Evolutionary conservation across 1,284 basidiomycete species (phyloP).

Genomic region (Ceratobasidium sp.): DNA sequence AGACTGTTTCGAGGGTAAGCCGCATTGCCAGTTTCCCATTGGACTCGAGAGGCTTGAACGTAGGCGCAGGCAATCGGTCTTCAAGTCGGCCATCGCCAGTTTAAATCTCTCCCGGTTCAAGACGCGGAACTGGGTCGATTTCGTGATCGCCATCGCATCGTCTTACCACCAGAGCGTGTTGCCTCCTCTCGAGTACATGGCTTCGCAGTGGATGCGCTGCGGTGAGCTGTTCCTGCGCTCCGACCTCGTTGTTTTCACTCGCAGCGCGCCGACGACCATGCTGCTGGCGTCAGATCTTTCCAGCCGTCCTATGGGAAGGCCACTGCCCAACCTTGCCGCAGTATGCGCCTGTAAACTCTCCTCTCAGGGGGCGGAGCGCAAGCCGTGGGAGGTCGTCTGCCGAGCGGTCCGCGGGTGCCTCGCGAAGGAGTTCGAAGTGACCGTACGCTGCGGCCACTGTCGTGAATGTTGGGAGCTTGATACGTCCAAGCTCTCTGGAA

Average conservation of each 20-base stretch:
- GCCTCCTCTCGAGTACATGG: too few species aligned
- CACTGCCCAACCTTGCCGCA: neutral
- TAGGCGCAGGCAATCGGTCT: neutral
- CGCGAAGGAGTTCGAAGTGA: too few species aligned
- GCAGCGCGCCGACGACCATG: neutral
- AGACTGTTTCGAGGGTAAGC: neutral
- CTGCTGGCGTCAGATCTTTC: neutral
- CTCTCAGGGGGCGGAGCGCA: too few species aligned
- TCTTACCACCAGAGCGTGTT: too few species aligned
- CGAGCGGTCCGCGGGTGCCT: too few species aligned
- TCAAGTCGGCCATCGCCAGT: neutral
- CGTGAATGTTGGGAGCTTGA: too few species aligned
- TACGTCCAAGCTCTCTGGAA: too few species aligned
- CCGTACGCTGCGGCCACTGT: too few species aligned
- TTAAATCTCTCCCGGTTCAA: neutral
- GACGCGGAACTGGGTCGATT: neutral
- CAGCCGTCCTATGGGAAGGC: neutral
- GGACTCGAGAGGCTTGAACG: neutral
- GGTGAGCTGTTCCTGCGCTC: neutral
- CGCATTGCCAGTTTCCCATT: neutral
- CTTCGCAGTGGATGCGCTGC: neutral
- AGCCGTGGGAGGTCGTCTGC: too few species aligned
- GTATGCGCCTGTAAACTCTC: too few species aligned
- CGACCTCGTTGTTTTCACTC: conserved; percentile 1
- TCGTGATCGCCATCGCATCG: too few species aligned